These are phyloP conservation scores for Breynia disticha DNA, from an alignment of 441 rosid genomes.

Conservation along the genomic window DNA sequence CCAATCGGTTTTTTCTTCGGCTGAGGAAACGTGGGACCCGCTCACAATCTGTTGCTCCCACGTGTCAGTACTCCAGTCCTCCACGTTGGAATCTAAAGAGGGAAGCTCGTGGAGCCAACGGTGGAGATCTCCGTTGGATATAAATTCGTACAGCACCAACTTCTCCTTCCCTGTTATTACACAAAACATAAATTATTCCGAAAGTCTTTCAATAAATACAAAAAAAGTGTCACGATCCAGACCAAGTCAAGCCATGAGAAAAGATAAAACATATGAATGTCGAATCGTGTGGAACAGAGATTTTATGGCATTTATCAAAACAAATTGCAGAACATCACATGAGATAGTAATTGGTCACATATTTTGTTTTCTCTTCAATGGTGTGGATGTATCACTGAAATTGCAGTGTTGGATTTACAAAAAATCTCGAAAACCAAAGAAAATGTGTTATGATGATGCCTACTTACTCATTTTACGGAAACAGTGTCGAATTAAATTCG, in stretches of 20 bases:
- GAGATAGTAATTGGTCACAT: too few relatives aligned
- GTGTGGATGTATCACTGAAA: too few relatives aligned
- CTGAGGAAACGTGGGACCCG: constrained; percentile 14
- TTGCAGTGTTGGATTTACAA: constrained; percentile 4
- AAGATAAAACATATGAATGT: too few relatives aligned
- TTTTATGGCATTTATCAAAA: too few relatives aligned
- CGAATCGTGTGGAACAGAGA: too few relatives aligned
- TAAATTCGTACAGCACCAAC: constrained; percentile 63
- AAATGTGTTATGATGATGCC: too few relatives aligned
- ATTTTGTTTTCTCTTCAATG: too few relatives aligned
- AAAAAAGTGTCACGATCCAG: background rate
- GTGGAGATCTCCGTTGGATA: constrained; percentile 82
- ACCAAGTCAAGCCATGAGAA: too few relatives aligned
- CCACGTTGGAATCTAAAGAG: constrained; percentile 62
- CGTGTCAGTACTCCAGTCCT: constrained; percentile 89
- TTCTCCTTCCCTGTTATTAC: constrained; percentile 57
- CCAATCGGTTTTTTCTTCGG: constrained; percentile 68
- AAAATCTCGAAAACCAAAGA: background rate
- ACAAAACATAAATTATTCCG: background rate
- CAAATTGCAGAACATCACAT: too few relatives aligned
- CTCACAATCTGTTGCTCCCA: constrained; percentile 43
- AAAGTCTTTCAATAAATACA: too few relatives aligned
- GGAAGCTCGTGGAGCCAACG: constrained; percentile 96
- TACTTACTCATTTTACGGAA: too few relatives aligned
- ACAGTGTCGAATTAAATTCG: too few relatives aligned